These are phyloP conservation scores for Globisporangium iwayamae DNA, from an alignment of 352 stramenopile genomes.

Conservation along the genomic window DNA sequence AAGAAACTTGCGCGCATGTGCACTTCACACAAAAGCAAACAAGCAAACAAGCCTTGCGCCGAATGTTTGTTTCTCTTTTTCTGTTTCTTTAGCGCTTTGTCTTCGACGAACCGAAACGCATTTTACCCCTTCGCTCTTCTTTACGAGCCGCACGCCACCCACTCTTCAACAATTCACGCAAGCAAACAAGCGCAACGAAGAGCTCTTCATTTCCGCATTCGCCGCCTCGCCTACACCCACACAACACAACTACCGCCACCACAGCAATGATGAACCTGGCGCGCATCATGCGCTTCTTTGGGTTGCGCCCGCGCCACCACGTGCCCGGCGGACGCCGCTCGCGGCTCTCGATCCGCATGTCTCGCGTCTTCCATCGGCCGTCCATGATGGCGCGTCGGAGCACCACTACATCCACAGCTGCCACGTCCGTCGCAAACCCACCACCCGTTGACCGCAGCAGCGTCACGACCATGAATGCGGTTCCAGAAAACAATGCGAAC, in stretches of 20 bases:
- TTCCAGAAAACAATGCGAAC: not conserved
- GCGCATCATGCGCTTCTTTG: conserved; percentile 20
- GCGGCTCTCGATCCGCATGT: conserved; percentile 9
- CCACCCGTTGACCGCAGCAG: not conserved
- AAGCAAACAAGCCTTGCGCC: conserved; percentile 1
- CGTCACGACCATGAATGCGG: not conserved
- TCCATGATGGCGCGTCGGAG: conserved; percentile 2
- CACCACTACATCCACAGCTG: not conserved
- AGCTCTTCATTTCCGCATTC: conserved; percentile 1
- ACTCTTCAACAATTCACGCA: conserved; percentile 2
- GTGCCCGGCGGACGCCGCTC: not conserved
- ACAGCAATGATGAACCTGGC: conserved; percentile 8
- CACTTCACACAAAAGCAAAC: not conserved
- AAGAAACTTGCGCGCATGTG: not conserved
- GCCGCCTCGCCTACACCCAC: not conserved
- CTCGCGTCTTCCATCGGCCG: conserved; percentile 11
- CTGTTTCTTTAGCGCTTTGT: not conserved
- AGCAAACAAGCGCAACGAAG: not conserved
- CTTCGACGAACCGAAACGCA: not conserved
- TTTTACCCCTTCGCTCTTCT: not conserved
- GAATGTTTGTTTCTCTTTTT: conserved; percentile 6
- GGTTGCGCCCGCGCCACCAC: conserved; percentile 14
- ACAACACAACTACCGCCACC: not conserved
- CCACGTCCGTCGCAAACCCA: not conserved
- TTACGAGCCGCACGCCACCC: not conserved